Evolutionary conservation across 441 rosid genomes (phyloP), one percentile per base, ranked within the genome.

Genomic region (Hura crepitans): DNA sequence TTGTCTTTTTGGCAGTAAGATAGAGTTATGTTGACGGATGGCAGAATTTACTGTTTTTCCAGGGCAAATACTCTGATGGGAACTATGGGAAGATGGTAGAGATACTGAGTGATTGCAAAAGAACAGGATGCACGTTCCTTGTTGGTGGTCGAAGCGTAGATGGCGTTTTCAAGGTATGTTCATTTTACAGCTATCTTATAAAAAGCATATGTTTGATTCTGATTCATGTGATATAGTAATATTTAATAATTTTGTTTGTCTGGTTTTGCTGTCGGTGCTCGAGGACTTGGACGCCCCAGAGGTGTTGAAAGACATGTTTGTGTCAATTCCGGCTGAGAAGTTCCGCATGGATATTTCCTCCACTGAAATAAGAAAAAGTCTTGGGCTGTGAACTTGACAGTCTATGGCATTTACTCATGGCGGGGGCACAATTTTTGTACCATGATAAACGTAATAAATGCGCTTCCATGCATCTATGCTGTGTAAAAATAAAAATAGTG

Each of bases 21-120:
- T 30, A 8, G 28, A 61, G 62, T 74, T 23, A 20, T 61, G 17
- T 47, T 60, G 23, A 46, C 59, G 37, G 37, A 39, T 45, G 23
- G n/a, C n/a, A n/a, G 25, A 47, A 71, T 43, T 39, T 60, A 20
- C 20, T 76, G 50, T 66, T 60, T 73, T 74, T 84, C 72, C 83
- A 92, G 98, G 85, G 90, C 22, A 91, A 90, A 74, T 94, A 94
- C 82, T 91, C 87, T 51, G 86, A 82, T 42, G 93, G 93, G 33
- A 77, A 82, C 77, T 39, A 74, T 57, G 72, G 65, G 62, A 85
- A 81, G 83, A 92, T 94, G 97, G 42, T 87, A 62, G 88, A 89
- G 73, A 72, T 82, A 62, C 89, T 94, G 42, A 66, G 66, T 53
- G 84, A 78, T 70, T 92, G 97, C 85, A 86, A 89, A 77, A 78